A percentile compares a stretch with the other conserved stretches of the same genome.
Conservation (phyloP, 208 protist species). For the Sergeia podlipaevii region DNA sequence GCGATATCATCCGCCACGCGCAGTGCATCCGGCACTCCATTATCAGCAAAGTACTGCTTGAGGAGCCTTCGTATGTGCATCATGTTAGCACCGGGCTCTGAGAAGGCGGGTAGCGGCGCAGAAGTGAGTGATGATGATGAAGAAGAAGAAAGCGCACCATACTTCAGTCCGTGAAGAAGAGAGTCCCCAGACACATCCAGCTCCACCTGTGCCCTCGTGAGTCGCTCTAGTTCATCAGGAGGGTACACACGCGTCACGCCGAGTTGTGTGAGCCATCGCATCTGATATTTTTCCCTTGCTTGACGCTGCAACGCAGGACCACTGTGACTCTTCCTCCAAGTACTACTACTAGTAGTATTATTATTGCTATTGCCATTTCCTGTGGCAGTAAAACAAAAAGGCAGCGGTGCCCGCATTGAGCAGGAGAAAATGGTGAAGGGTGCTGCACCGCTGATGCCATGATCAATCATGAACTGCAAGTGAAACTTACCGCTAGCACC, state of each 20-base stretch:
- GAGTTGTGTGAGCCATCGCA: neutral
- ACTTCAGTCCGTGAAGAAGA: conserved; percentile 2
- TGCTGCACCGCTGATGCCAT: conserved; percentile 52
- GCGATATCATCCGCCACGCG: conserved; percentile 39
- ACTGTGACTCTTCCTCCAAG: neutral
- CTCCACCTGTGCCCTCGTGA: conserved; percentile 10
- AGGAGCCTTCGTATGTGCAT: conserved; percentile 38
- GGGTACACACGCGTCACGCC: neutral
- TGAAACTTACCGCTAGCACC: conserved; percentile 58
- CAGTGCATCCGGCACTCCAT: conserved; percentile 48
- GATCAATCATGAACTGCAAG: conserved; percentile 75
- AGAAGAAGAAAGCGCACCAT: no score
- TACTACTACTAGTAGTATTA: no score
- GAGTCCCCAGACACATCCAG: conserved; percentile 8
- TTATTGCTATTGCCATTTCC: neutral
- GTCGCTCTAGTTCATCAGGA: conserved; percentile 3
- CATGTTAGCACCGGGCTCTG: conserved; percentile 36
- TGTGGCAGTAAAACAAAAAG: no score
- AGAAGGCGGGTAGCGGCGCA: neutral
- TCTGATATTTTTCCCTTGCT: neutral
- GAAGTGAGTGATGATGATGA: neutral
- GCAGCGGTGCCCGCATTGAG: conserved; percentile 12
- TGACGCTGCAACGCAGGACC: neutral
- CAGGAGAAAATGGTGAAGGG: conserved; percentile 35
- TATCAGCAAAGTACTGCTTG: conserved; percentile 45